Evolutionary conservation across 2,329 filamentous ascomycete species (phyloP).

Genomic region (Phoma sp.): DNA sequence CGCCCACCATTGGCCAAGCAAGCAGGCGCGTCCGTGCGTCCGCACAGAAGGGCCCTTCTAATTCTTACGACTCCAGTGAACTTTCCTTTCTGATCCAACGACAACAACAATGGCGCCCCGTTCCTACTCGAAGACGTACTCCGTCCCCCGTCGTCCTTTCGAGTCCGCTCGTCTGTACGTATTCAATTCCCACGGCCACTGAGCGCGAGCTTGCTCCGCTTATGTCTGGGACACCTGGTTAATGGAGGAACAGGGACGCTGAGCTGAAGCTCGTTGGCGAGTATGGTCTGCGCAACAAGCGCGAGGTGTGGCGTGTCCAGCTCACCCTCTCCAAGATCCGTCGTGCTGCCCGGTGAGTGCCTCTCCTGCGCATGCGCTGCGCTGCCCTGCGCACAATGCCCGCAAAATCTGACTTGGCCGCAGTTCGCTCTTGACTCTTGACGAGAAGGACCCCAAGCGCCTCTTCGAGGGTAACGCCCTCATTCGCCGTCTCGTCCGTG

Average conservation of each 20-base stretch:
- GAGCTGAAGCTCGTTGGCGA: slow-evolving; percentile 99
- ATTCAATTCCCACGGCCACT: slow-evolving; percentile 78
- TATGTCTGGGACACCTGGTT: slow-evolving; percentile 82
- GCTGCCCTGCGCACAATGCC: slow-evolving; percentile 17
- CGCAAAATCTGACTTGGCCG: slow-evolving; percentile 25
- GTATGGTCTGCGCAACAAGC: slow-evolving; percentile 99
- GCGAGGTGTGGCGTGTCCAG: slow-evolving; percentile 99
- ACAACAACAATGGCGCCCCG: slow-evolving; percentile 57
- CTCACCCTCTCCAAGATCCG: slow-evolving; percentile 99
- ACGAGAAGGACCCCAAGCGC: slow-evolving; percentile 99
- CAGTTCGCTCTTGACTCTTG: slow-evolving; percentile 99
- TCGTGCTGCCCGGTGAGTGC: slow-evolving; percentile 96
- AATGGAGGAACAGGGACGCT: slow-evolving; percentile 80
- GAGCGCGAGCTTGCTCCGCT: slow-evolving; percentile 97
- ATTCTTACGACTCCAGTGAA: slow-evolving; percentile 17
- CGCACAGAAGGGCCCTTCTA: slow-evolving; percentile 13
- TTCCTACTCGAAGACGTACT: slow-evolving; percentile 99
- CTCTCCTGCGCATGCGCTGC: slow-evolving; percentile 2
- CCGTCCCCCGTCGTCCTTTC: slow-evolving; percentile 97
- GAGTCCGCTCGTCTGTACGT: slow-evolving; percentile 99
- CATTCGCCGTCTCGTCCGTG: slow-evolving; percentile 99
- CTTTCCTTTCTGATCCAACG: slow-evolving; percentile 36
- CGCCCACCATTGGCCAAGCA: slow-evolving; percentile 9
- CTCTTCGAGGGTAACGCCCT: slow-evolving; percentile 99
- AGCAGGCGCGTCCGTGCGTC: slow-evolving; percentile 4